phyloP scores from a whole-genome alignment of 352 stramenopile genomes.

The Phytophthora hibernalis region DNA sequence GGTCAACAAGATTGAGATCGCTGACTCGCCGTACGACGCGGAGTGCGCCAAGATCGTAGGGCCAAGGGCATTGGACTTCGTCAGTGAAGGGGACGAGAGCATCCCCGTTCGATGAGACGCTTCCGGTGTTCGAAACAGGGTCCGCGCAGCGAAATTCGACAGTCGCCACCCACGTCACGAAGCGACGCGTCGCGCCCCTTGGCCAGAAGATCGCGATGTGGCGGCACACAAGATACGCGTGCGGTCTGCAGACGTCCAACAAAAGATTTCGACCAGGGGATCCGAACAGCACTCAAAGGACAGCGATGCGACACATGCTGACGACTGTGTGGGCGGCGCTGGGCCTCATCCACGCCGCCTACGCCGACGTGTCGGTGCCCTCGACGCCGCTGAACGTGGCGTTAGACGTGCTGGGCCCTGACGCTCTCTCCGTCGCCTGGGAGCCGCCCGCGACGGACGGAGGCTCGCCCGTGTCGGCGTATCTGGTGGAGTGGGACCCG shows the following conservation, averaged over 20 bases:
- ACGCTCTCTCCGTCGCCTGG: slow-evolving; percentile 78
- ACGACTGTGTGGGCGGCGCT: slow-evolving; percentile 6
- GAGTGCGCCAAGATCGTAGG: slow-evolving; percentile 91
- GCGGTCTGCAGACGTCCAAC: no score
- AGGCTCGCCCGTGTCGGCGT: slow-evolving; percentile 76
- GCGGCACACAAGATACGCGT: no score
- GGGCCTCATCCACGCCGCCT: slow-evolving; percentile 5
- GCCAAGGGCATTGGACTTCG: slow-evolving; percentile 98
- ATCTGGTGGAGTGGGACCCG: slow-evolving; percentile 94
- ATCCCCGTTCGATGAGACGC: no score
- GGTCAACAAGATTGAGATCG: slow-evolving; percentile 96
- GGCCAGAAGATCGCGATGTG: no score
- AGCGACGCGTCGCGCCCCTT: no score
- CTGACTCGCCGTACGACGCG: slow-evolving; percentile 93
- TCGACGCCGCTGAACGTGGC: slow-evolving; percentile 68
- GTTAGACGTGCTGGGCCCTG: slow-evolving; percentile 71
- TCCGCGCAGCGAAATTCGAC: no score
- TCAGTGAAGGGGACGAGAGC: no score
- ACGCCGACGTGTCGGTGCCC: slow-evolving; percentile 38
- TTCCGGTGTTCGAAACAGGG: no score
- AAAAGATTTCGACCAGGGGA: no score
- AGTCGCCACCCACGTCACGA: no score
- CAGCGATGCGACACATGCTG: neutral
- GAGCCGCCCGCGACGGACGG: slow-evolving; percentile 76
- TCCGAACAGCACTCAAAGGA: no score